Percentiles rank a stretch among this genome's conserved stretches.
These are phyloP conservation scores for Geranium rotundifolium DNA, from an alignment of 345 rosid genomes.

Conservation along the genomic window DNA sequence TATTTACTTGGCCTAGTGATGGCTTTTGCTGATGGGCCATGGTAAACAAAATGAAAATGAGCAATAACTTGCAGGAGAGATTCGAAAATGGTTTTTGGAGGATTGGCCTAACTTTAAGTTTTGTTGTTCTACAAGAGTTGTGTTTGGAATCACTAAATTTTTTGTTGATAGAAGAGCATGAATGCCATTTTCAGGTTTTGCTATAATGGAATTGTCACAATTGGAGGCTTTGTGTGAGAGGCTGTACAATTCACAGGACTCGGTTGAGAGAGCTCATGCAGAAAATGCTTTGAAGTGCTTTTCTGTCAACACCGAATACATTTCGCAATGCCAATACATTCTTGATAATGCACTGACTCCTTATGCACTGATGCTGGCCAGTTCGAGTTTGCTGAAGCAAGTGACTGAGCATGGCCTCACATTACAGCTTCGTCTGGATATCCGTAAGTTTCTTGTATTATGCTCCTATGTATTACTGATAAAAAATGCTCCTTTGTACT, in stretches of 20 bases:
- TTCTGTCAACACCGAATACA: slow-evolving; percentile 77
- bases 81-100: background rate
- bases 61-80: background rate
- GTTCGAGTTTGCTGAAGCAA: slow-evolving; percentile 92
- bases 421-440: slow-evolving; percentile 82
- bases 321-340: slow-evolving; percentile 91
- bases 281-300: slow-evolving; percentile 91
- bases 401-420: slow-evolving; percentile 91
- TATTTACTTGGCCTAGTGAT: background rate
- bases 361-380: slow-evolving; percentile 95
- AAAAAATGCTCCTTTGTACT: background rate
- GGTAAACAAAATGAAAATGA: background rate
- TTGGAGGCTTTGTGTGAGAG: slow-evolving; percentile 95
- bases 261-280: slow-evolving; percentile 81
- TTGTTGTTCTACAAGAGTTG: too few relatives aligned
- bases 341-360: slow-evolving; percentile 95
- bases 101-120: background rate
- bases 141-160: too few relatives aligned
- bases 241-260: slow-evolving; percentile 87
- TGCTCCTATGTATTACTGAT: too few relatives aligned
- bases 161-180: background rate
- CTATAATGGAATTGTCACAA: slow-evolving; percentile 89
- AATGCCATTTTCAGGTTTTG: slow-evolving; percentile 17
- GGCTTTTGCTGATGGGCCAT: background rate
- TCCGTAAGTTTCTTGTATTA: slow-evolving; percentile 37